Conservation (phyloP, 306 rosid species). For the Cotoneaster glaucophyllus region DNA sequence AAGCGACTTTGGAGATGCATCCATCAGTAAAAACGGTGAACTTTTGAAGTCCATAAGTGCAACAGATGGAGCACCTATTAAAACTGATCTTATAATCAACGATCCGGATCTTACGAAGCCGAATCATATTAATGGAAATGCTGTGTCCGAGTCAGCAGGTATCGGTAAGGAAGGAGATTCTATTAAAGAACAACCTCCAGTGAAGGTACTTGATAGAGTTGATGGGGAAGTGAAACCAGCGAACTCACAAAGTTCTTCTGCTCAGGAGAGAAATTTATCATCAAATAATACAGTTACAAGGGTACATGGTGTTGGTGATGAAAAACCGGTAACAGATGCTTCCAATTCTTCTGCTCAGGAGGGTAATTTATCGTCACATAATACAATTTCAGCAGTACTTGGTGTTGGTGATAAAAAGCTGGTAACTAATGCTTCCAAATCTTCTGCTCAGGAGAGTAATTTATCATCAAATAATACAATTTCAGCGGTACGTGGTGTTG, state of each 20-base stretch:
- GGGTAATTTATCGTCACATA: not conserved
- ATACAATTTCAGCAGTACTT: not conserved
- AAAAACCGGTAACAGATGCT: constrained; percentile 22
- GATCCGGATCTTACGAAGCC: constrained; percentile 25
- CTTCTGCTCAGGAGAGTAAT: constrained; percentile 16
- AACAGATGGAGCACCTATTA: constrained; percentile 16
- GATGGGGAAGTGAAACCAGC: constrained; percentile 28
- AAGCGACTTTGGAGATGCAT: constrained; percentile 16
- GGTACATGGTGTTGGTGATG: constrained; percentile 16
- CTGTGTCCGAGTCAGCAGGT: constrained; percentile 12
- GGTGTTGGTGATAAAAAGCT: not conserved
- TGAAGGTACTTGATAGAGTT: constrained; percentile 26
- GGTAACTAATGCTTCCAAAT: not conserved
- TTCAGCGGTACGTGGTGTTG: not conserved
- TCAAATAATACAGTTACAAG: constrained; percentile 7
- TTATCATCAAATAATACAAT: constrained; percentile 18
- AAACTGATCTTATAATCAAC: constrained; percentile 16
- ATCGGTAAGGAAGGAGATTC: constrained; percentile 27
- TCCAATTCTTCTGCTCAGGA: constrained; percentile 20
- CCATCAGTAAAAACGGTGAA: constrained; percentile 20
- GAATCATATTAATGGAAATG: constrained; percentile 17
- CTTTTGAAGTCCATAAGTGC: constrained; percentile 18
- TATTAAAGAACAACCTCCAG: constrained; percentile 20
- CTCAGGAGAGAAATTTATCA: constrained; percentile 23
- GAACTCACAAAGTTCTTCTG: constrained; percentile 5